These are phyloP conservation scores for Boletus sp. DNA, from an alignment of 768 basidiomycete genomes.

Conservation along the genomic window DNA sequence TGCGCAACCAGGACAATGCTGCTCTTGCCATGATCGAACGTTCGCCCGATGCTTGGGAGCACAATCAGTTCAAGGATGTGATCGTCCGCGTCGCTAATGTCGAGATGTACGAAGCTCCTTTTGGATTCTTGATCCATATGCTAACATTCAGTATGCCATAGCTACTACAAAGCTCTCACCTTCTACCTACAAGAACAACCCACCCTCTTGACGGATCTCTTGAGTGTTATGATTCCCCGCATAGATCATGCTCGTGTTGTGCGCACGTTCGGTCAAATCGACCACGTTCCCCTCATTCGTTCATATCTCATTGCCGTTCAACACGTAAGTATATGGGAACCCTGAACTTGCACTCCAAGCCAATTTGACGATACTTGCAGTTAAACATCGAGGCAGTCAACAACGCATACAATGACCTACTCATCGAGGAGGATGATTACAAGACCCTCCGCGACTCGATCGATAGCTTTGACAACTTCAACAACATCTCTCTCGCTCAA, in stretches of 20 bases:
- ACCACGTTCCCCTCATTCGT: conserved; percentile 93
- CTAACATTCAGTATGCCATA: conserved; percentile 28
- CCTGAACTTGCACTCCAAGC: background rate
- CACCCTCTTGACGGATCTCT: conserved; percentile 85
- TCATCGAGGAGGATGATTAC: conserved; percentile 99
- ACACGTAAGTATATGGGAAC: conserved; percentile 50
- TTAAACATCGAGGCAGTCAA: conserved; percentile 97
- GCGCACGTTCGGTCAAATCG: conserved; percentile 90
- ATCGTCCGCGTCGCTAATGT: conserved; percentile 95
- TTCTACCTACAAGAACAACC: conserved; percentile 97
- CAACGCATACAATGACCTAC: conserved; percentile 95
- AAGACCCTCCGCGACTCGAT: conserved; percentile 97
- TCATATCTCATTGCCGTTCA: conserved; percentile 97
- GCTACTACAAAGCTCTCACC: conserved; percentile 91
- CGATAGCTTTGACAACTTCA: conserved; percentile 98
- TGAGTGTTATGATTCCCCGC: conserved; percentile 88
- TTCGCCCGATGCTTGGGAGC: conserved; percentile 98
- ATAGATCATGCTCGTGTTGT: conserved; percentile 96
- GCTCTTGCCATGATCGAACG: conserved; percentile 98
- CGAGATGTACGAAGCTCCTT: conserved; percentile 67
- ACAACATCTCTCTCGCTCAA: conserved; percentile 81
- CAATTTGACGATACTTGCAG: conserved; percentile 38
- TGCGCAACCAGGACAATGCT: conserved; percentile 76
- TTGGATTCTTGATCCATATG: background rate
- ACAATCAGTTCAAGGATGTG: conserved; percentile 99